Evolutionary conservation across 2,329 filamentous ascomycete species (phyloP).

Genomic region (Zarea fungicola): DNA sequence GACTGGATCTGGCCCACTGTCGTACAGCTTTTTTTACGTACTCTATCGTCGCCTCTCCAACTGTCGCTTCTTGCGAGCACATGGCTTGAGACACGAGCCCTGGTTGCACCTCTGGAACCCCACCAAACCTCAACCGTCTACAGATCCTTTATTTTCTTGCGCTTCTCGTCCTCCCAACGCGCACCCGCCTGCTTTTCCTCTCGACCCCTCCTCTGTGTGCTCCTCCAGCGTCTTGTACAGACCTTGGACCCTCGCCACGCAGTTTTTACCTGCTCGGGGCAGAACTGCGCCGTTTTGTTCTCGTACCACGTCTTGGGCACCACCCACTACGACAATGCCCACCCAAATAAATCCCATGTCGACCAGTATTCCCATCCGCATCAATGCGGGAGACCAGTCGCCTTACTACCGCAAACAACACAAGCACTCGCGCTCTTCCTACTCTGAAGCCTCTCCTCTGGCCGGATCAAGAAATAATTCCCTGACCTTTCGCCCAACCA

Average conservation of each 20-base stretch:
- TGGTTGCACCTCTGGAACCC: slow-evolving; percentile 9
- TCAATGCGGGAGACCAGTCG: slow-evolving; percentile 29
- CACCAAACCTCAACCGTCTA: slow-evolving; percentile 3
- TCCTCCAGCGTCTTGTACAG: not conserved
- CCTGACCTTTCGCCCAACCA: slow-evolving; percentile 54
- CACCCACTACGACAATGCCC: slow-evolving; percentile 26
- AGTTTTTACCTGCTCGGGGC: not conserved
- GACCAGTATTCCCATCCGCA: slow-evolving; percentile 33
- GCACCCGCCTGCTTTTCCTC: not conserved
- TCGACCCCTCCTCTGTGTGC: not conserved
- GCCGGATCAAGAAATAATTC: slow-evolving; percentile 53
- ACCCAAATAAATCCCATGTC: slow-evolving; percentile 35
- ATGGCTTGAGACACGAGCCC: slow-evolving; percentile 13
- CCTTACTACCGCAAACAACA: slow-evolving; percentile 40
- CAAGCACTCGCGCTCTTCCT: slow-evolving; percentile 58
- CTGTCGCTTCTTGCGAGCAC: slow-evolving; percentile 3
- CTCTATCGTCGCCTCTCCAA: slow-evolving; percentile 4
- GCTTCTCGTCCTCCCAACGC: not conserved
- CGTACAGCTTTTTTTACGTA: slow-evolving; percentile 14
- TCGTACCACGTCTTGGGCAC: slow-evolving; percentile 6
- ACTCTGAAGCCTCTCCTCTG: slow-evolving; percentile 55
- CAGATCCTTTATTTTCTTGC: not conserved
- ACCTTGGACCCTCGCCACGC: not conserved
- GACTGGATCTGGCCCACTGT: slow-evolving; percentile 10
- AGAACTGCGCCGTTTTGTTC: not conserved